A percentile compares a stretch with the other conserved stretches of the same genome.
Conservation (phyloP, 1,284 basidiomycete species). For the Tremellales sp. region DNA sequence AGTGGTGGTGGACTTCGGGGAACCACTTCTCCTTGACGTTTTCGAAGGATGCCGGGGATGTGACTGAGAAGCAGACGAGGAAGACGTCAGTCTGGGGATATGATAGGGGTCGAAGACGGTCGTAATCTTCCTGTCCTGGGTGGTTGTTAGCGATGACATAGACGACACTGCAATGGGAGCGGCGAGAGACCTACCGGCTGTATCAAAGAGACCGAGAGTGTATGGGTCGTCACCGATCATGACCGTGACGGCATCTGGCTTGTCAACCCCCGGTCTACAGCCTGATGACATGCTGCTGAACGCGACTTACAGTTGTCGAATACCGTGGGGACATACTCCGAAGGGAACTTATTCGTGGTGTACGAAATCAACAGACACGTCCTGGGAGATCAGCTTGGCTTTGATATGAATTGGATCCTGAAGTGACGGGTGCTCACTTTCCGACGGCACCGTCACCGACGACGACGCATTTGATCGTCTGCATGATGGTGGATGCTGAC, state of each 20-base stretch:
- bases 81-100: slow-evolving; percentile 99
- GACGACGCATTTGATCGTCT: slow-evolving; percentile 97
- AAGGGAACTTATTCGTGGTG: slow-evolving; percentile 98
- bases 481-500: too few species aligned
- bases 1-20: slow-evolving; percentile 99
- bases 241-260: slow-evolving; percentile 92
- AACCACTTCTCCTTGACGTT: slow-evolving; percentile 99
- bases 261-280: neutral
- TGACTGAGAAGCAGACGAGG: slow-evolving; percentile 98
- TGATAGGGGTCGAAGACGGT: slow-evolving; percentile 94
- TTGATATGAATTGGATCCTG: neutral
- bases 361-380: slow-evolving; percentile 99
- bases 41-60: slow-evolving; percentile 96
- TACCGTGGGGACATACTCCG: slow-evolving; percentile 98
- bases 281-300: neutral
- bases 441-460: slow-evolving; percentile 99
- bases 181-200: slow-evolving; percentile 77
- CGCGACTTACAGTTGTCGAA: slow-evolving; percentile 52
- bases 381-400: slow-evolving; percentile 51
- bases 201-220: slow-evolving; percentile 97
- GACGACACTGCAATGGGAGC: neutral
- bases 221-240: slow-evolving; percentile 99
- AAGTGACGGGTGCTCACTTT: slow-evolving; percentile 68
- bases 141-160: neutral
- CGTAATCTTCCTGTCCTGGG: slow-evolving; percentile 97